Conservation (phyloP, 2,329 filamentous ascomycete genomes). For the Phaeophleospora eucalypticola region DNA sequence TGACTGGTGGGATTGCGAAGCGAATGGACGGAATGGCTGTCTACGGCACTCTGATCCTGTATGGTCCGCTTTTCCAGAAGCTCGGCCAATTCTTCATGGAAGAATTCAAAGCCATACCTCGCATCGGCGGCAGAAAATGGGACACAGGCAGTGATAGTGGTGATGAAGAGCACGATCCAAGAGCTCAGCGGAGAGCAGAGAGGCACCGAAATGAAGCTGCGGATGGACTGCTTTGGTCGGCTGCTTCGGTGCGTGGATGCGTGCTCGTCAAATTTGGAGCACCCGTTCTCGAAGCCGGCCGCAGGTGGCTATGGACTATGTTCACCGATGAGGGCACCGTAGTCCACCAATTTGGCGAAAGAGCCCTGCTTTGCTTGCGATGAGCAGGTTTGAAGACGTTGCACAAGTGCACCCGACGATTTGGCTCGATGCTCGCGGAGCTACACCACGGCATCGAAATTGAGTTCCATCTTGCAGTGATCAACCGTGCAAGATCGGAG, state of each 20-base stretch:
- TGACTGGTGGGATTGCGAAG: slow-evolving; percentile 30
- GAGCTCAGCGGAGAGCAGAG: slow-evolving; percentile 31
- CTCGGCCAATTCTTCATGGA: slow-evolving; percentile 71
- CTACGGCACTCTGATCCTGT: slow-evolving; percentile 79
- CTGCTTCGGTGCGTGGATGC: slow-evolving; percentile 73
- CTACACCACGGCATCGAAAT: too few species aligned
- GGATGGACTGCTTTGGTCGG: slow-evolving; percentile 72
- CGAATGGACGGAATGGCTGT: slow-evolving; percentile 73
- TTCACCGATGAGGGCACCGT: slow-evolving; percentile 71
- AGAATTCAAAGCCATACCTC: slow-evolving; percentile 72
- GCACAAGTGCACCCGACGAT: too few species aligned
- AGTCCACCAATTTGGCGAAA: slow-evolving; percentile 67
- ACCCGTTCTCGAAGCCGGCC: slow-evolving; percentile 72
- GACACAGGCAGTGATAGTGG: slow-evolving; percentile 35
- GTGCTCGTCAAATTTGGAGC: slow-evolving; percentile 90
- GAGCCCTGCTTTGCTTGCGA: slow-evolving; percentile 65
- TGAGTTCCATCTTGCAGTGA: neutral
- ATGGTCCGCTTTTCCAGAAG: slow-evolving; percentile 63
- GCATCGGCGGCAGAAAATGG: slow-evolving; percentile 81
- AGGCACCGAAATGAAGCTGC: slow-evolving; percentile 54
- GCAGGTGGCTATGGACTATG: slow-evolving; percentile 75
- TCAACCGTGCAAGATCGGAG: neutral
- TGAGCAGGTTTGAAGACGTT: slow-evolving; percentile 7
- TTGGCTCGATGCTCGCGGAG: too few species aligned
- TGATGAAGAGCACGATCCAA: slow-evolving; percentile 43